These are phyloP conservation scores for Tetraselmis striata DNA, from an alignment of 139 green algal genomes.

Conservation along the genomic window DNA sequence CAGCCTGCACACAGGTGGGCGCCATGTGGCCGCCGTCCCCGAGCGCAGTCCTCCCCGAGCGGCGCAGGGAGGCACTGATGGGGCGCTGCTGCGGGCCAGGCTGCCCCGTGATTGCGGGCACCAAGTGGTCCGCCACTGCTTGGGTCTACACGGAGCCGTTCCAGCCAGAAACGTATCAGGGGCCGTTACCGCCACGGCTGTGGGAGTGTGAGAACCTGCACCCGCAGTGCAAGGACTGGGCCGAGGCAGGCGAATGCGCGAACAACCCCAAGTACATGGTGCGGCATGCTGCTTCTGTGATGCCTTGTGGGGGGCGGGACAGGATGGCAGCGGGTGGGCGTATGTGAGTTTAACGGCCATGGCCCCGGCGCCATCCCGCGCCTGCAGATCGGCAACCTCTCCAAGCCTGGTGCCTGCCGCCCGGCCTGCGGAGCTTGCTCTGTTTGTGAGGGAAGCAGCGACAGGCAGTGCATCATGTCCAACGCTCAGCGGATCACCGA, in stretches of 20 bases:
- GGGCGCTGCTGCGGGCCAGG: too few relatives aligned
- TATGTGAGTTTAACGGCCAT: too few relatives aligned
- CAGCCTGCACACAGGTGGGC: constrained; percentile 3
- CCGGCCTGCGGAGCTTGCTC: neutral
- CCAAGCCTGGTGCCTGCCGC: neutral
- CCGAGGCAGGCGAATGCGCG: constrained; percentile 43
- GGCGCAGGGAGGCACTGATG: too few relatives aligned
- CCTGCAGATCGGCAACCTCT: neutral
- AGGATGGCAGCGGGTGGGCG: too few relatives aligned
- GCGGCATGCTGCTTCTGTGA: too few relatives aligned
- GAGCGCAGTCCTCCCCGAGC: too few relatives aligned
- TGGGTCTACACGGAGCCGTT: constrained; percentile 70
- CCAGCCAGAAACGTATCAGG: neutral
- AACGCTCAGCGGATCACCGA: neutral
- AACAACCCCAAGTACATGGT: constrained; percentile 42
- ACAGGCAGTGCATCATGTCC: neutral
- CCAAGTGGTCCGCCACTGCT: constrained; percentile 78
- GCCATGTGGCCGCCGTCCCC: too few relatives aligned
- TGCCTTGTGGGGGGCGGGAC: too few relatives aligned
- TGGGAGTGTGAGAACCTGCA: constrained; percentile 40
- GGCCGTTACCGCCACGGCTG: neutral
- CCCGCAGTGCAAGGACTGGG: constrained; percentile 44
- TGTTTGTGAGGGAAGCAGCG: neutral
- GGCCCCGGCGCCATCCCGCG: too few relatives aligned
- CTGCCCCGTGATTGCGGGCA: constrained; percentile 50